Base-by-base conservation (phyloP, 768 basidiomycete species). In the Macrolepiota fuliginosa region DNA sequence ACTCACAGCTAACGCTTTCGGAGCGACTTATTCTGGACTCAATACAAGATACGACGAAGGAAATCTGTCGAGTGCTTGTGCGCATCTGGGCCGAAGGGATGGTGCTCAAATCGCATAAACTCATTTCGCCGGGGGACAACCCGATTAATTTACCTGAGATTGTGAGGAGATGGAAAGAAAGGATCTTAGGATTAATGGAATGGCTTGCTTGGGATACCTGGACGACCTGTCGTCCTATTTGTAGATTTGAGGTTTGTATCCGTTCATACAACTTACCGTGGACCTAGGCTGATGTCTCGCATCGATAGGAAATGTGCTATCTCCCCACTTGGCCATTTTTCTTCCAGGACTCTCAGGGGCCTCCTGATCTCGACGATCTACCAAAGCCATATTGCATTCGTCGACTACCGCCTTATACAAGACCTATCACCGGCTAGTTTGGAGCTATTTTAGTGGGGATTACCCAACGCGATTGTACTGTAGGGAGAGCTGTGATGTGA, bases 171-270 rank as follows among this genome's bases (percentile, higher is more conserved):
- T 68, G 83, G 77, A 2, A 81, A 78, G 63, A 71, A 83, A 53
- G 77, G 82, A 81, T 9, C 51, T 81, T 24, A 62, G 71, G 4
- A 62, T 64, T 85, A 19, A 81, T 84, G 76, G 49, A 39, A 0
- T 85, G 84, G 83, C 69, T 85, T 0, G 83, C 80, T 62, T 86
- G 84, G 83, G 76, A 70, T 40, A 67, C 75, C 10, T 85, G 84
- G 83, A 65, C 77, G 1, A 79, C 71, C 45, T 85, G 84, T 56
- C 69, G 67, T 2, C 82, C 83, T 29, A 73, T 67, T 0, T 86
- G 84, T 69, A 66, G 66, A 9, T 68, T 70, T 35, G 78, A 83
- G 72, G 83, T 83, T 50, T 1, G 77, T 71, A 40, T 3, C 19
- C 17, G 3, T 19, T 45, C 17, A 1, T 9, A 9, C 17, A 19